These are phyloP conservation scores for Pseudogymnoascus sp. DNA, from an alignment of 2,329 filamentous ascomycete species.

Conservation along the genomic window DNA sequence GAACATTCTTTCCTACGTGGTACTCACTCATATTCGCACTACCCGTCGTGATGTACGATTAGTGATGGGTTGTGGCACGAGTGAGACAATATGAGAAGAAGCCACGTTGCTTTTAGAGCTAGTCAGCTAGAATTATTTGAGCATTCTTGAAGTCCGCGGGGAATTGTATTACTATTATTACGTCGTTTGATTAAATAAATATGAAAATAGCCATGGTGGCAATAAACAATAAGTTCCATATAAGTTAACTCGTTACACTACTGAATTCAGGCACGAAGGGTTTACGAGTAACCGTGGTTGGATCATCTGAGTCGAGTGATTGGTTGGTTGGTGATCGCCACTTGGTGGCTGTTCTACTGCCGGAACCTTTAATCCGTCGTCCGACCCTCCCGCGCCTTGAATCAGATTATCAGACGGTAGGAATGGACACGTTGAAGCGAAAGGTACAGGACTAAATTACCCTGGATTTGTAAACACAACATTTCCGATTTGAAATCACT, in stretches of 20 bases:
- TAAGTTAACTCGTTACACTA: too few relatives aligned
- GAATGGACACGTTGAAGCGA: slow-evolving; percentile 9
- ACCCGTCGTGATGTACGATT: not conserved
- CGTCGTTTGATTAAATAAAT: not conserved
- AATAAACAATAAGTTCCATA: slow-evolving; percentile 3
- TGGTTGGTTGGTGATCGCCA: not conserved
- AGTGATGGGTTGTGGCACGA: not conserved
- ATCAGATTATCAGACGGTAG: not conserved
- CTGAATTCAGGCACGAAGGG: too few relatives aligned
- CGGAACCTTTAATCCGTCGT: not conserved
- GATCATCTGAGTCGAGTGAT: not conserved
- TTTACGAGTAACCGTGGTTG: too few relatives aligned
- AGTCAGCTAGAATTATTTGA: slow-evolving; percentile 1
- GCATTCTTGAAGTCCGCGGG: not conserved
- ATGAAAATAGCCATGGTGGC: not conserved
- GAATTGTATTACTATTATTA: not conserved
- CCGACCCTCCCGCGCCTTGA: not conserved
- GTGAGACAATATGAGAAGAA: slow-evolving; percentile 2
- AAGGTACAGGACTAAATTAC: not conserved
- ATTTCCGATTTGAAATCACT: slow-evolving; percentile 8
- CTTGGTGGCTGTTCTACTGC: not conserved
- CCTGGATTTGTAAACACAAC: slow-evolving; percentile 8
- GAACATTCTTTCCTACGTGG: slow-evolving; percentile 1
- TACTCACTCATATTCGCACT: not conserved
- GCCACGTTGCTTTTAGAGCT: slow-evolving; percentile 5